phyloP scores from a whole-genome alignment of 2,329 filamentous ascomycete species.

The Colletotrichum sp. region DNA sequence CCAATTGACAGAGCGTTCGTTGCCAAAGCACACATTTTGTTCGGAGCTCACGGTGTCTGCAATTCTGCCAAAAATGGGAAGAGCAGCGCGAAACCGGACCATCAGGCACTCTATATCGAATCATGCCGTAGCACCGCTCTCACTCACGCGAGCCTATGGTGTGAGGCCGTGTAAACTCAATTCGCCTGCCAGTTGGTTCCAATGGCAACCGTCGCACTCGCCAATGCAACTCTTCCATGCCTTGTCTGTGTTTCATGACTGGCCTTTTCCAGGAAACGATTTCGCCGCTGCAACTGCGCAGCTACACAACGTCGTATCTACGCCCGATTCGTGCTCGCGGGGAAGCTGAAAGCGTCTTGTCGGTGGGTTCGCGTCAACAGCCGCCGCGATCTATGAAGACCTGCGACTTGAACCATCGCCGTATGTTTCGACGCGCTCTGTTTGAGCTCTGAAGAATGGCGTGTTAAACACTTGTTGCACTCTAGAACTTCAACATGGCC shows the following conservation, averaged over 20 bases:
- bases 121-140: background rate
- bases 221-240: background rate
- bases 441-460: background rate
- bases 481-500: background rate
- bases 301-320: background rate
- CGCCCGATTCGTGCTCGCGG: background rate
- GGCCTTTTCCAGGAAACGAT: background rate
- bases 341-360: background rate
- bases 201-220: background rate
- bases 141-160: background rate
- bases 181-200: background rate
- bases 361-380: background rate
- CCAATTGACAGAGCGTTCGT: background rate
- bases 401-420: background rate
- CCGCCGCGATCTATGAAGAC: background rate
- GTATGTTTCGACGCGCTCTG: background rate
- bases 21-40: background rate
- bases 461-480: background rate
- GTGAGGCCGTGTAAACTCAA: background rate
- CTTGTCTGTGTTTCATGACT: constrained; percentile 5
- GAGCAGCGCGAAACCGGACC: background rate
- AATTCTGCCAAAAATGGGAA: background rate
- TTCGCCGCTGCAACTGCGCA: background rate
- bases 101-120: background rate
- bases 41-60: background rate